These are phyloP conservation scores for Calocybe indica DNA, from an alignment of 768 basidiomycete species.

Conservation along the genomic window DNA sequence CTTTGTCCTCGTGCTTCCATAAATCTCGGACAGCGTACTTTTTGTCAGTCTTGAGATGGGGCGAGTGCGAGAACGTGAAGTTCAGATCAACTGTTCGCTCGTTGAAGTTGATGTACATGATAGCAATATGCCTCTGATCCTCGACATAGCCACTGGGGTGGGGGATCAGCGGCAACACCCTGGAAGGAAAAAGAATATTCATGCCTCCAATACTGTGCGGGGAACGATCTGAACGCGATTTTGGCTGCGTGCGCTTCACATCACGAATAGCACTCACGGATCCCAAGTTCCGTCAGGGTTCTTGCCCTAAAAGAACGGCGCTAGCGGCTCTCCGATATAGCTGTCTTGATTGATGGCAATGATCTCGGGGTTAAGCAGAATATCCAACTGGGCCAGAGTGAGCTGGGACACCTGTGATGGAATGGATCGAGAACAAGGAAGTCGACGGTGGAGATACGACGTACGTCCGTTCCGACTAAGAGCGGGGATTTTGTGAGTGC, in stretches of 20 bases:
- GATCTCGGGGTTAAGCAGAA: constrained; percentile 45
- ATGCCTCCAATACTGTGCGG: constrained; percentile 51
- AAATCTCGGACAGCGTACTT: constrained; percentile 20
- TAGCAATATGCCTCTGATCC: constrained; percentile 20
- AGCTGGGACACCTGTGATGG: constrained; percentile 12
- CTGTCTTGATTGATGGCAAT: constrained; percentile 54
- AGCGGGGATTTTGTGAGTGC: constrained; percentile 50
- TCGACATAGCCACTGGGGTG: constrained; percentile 15
- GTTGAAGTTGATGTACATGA: constrained; percentile 25
- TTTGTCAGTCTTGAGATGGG: constrained; percentile 18
- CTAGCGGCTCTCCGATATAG: constrained; percentile 39
- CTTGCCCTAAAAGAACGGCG: constrained; percentile 53
- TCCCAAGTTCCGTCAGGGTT: constrained; percentile 34
- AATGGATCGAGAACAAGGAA: neutral
- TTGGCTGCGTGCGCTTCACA: constrained; percentile 12
- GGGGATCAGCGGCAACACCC: neutral
- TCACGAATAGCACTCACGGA: constrained; percentile 18
- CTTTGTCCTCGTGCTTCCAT: constrained; percentile 22
- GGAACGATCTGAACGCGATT: constrained; percentile 34
- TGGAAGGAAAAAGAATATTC: neutral
- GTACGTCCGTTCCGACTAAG: constrained; percentile 42
- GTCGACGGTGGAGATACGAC: constrained; percentile 6
- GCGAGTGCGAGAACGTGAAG: constrained; percentile 21
- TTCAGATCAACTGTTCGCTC: constrained; percentile 20
- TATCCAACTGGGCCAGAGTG: constrained; percentile 31